A percentile compares a stretch with the other conserved stretches of the same genome.
These are phyloP conservation scores for Lunasporangiospora selenospora DNA, from an alignment of 192 early-diverging fungal genomes.

Conservation along the genomic window DNA sequence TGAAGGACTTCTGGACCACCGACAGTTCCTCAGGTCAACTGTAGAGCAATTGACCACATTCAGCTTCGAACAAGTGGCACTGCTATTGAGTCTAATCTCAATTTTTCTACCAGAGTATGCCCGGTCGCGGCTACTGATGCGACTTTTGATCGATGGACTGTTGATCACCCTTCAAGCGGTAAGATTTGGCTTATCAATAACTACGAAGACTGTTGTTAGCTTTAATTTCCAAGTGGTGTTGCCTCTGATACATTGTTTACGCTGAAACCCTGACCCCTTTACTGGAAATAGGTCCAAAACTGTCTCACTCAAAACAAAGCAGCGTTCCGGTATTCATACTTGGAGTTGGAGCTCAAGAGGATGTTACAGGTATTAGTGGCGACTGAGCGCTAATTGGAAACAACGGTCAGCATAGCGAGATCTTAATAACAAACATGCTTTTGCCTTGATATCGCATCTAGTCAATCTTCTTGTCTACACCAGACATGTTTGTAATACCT, in stretches of 20 bases:
- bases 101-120: conserved; percentile 61
- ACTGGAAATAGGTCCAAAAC: conserved; percentile 42
- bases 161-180: conserved; percentile 56
- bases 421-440: too few relatives aligned
- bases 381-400: too few relatives aligned
- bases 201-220: too few relatives aligned
- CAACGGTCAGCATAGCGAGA: too few relatives aligned
- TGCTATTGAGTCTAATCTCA: conserved; percentile 55
- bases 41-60: conserved; percentile 49
- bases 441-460: conserved; percentile 8
- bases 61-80: conserved; percentile 47
- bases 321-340: conserved; percentile 44
- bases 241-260: too few relatives aligned
- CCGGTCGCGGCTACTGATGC: conserved; percentile 58
- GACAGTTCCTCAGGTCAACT: conserved; percentile 56
- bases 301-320: conserved; percentile 27
- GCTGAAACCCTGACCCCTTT: too few relatives aligned
- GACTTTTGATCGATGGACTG: conserved; percentile 58
- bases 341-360: conserved; percentile 55
- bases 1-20: conserved; percentile 59
- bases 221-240: too few relatives aligned
- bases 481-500: conserved; percentile 69
- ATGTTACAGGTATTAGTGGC: conserved; percentile 57
- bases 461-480: conserved; percentile 61
- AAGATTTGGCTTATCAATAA: conserved; percentile 8